Evolutionary conservation across 345 rosid genomes (phyloP), one percentile per base, ranked within the genome.

Genomic region (Toxicodendron radicans): DNA sequence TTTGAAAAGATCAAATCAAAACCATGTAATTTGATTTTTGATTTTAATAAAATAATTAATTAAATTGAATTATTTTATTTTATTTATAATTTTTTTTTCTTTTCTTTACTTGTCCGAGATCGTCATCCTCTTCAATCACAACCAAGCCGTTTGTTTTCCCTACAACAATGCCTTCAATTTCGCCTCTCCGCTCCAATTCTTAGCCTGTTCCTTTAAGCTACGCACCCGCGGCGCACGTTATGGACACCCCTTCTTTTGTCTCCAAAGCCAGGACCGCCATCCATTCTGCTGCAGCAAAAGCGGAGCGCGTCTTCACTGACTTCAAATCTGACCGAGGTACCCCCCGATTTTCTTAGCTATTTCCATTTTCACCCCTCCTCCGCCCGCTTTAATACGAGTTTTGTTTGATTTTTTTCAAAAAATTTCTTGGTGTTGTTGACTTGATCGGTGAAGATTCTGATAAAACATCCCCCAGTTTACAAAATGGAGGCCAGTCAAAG

Each of bases 261-360:
- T 83, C 95, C 78, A 87, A 89, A 86, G 99, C 97, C 60, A 85
- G 93, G 88, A 86, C 87, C 32, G 99, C 97, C 83, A 81, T 95
- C 81, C 89, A 91, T 83, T 92, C 99, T 49, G 99, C 97, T 56
- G 97, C 99, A 21, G 97, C 97, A 70, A 91, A 91, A 86, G 97
- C 99, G 84, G 99, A 95, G 88, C 97, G 95, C 57, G 99, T 91
- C 68, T 79, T 95, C 82, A 86, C 88, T 76, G 98, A 94, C 78
- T 81, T 94, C 67, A 87, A 80, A 82, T 90, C 91, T 81, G 97
- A 95, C 85, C 92, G 83, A 80, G 97, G 97, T 90, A 1, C 59
- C 24, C n/a, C 27, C 10, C 0, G 58, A 66, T 72, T 73, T 74
- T 62, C 56, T 45, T 59, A 5, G 35, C 8, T 58, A 30, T 64